Evolutionary conservation across 768 basidiomycete genomes (phyloP).

Genomic region (Terana coerulea): DNA sequence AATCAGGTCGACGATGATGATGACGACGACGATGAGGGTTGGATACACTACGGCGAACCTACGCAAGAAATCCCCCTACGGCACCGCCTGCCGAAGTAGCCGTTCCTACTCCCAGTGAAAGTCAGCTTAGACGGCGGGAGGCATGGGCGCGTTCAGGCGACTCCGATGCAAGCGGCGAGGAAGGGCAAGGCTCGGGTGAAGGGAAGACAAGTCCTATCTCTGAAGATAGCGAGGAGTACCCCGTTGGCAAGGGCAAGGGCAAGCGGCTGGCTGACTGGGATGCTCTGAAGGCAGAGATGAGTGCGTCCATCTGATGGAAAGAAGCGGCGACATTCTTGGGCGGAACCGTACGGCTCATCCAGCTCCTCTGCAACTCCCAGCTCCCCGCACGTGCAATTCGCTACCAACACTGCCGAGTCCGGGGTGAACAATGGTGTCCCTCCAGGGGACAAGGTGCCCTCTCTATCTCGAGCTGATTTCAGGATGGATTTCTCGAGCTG

Average conservation of each 20-base stretch:
- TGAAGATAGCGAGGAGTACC: no score
- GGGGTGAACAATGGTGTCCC: no score
- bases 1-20: no score
- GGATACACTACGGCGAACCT: no score
- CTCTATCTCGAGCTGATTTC: neutral
- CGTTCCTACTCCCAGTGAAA: neutral
- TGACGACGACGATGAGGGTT: no score
- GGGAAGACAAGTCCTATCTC: no score
- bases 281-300: neutral
- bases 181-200: no score
- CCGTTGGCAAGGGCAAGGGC: slow-evolving; percentile 11
- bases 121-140: no score
- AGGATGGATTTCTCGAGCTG: slow-evolving; percentile 9
- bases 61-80: slow-evolving; percentile 2
- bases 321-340: slow-evolving; percentile 7
- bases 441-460: neutral
- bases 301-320: neutral
- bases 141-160: neutral
- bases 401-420: no score
- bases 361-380: no score
- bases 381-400: no score
- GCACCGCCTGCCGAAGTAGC: neutral
- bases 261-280: neutral
- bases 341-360: slow-evolving; percentile 1
- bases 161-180: neutral